These are phyloP conservation scores for Pythium vanterpoolii DNA, from an alignment of 352 stramenopile genomes.

Conservation along the genomic window DNA sequence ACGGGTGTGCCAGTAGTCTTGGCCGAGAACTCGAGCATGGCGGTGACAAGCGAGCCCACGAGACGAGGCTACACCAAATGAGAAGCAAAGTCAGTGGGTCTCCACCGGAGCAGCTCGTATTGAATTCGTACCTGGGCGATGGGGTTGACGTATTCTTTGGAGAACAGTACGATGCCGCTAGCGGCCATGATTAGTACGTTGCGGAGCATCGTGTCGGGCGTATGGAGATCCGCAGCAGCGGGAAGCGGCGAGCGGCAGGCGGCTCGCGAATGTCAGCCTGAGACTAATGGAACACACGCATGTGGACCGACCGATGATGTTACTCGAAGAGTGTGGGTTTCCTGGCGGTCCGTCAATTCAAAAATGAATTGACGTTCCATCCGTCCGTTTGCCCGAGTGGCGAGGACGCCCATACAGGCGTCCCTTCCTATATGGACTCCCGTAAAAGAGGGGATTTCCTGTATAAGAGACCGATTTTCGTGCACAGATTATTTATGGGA, in stretches of 20 bases:
- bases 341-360: slow-evolving; percentile 9
- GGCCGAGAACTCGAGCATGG: slow-evolving; percentile 90
- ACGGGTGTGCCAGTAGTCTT: slow-evolving; percentile 88
- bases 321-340: background rate
- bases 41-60: slow-evolving; percentile 88
- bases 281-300: background rate
- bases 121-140: slow-evolving; percentile 67
- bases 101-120: background rate
- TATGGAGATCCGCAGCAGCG: background rate
- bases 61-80: slow-evolving; percentile 62
- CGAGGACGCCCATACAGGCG: too few relatives aligned
- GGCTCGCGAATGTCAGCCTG: background rate
- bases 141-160: slow-evolving; percentile 88
- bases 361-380: slow-evolving; percentile 18
- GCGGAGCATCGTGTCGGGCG: slow-evolving; percentile 54
- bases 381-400: too few relatives aligned
- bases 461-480: too few relatives aligned
- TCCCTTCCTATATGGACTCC: too few relatives aligned
- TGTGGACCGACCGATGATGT: background rate
- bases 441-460: too few relatives aligned
- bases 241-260: background rate
- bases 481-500: too few relatives aligned
- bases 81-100: background rate
- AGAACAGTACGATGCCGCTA: slow-evolving; percentile 92
- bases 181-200: slow-evolving; percentile 92